phyloP scores from a whole-genome alignment of 75 land plant genomes.

The Sequoia sempervirens region DNA sequence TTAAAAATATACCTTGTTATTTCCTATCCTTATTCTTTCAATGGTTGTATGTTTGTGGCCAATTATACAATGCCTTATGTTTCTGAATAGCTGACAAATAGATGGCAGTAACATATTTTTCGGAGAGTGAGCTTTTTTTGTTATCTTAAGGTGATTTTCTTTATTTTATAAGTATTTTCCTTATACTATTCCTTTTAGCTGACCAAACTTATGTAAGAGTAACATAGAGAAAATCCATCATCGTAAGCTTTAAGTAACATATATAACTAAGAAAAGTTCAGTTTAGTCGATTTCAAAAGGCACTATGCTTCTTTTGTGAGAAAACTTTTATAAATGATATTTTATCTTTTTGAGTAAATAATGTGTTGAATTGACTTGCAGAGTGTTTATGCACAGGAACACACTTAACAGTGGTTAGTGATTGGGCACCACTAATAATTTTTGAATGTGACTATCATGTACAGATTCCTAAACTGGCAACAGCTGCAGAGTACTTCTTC shows the following conservation, averaged over 20 bases:
- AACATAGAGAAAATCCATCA: neutral
- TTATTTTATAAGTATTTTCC: neutral
- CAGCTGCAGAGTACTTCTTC: slow-evolving; percentile 95
- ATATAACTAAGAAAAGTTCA: neutral
- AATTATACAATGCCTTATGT: no score
- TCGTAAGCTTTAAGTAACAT: neutral
- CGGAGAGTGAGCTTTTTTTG: neutral
- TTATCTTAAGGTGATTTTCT: neutral
- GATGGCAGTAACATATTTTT: neutral
- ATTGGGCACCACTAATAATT: neutral
- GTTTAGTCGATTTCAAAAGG: neutral
- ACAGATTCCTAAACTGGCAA: slow-evolving; percentile 86
- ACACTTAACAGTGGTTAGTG: neutral
- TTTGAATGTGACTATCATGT: slow-evolving; percentile 4
- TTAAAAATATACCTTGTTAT: neutral
- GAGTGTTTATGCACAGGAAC: neutral
- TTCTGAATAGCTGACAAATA: no score
- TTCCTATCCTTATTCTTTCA: neutral
- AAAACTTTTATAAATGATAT: neutral
- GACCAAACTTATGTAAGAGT: neutral
- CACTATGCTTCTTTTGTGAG: neutral
- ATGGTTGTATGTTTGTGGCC: neutral
- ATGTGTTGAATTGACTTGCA: neutral
- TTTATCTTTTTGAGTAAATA: neutral
- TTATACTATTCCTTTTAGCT: neutral